Conservation (phyloP, 2,329 filamentous ascomycete genomes). For the Pseudocercospora fijiensis region DNA sequence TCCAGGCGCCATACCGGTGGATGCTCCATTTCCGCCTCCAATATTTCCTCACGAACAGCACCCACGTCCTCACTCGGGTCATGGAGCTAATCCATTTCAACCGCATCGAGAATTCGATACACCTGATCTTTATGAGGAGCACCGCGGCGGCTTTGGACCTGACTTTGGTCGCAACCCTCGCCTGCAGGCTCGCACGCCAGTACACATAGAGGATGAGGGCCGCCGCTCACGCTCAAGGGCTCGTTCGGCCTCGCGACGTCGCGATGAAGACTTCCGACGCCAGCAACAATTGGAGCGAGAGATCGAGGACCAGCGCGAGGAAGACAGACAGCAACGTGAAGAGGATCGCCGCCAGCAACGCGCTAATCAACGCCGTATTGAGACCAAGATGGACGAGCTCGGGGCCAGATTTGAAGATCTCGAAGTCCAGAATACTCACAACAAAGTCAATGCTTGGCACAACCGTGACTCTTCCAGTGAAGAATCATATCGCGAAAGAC, state of each 20-base stretch:
- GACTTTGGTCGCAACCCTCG: not conserved
- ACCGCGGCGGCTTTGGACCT: not conserved
- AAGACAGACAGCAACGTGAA: not conserved
- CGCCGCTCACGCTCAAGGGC: not conserved
- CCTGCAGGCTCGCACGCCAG: not conserved
- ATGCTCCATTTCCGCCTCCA: not conserved
- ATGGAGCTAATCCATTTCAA: constrained; percentile 8
- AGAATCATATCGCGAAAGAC: not conserved
- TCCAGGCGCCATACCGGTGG: constrained; percentile 1
- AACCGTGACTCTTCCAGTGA: constrained; percentile 3
- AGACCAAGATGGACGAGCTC: not conserved
- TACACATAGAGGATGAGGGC: not conserved
- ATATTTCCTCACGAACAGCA: not conserved
- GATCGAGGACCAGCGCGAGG: not conserved
- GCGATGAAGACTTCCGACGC: not conserved
- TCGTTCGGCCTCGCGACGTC: not conserved
- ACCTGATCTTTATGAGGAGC: constrained; percentile 10
- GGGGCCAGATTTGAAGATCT: not conserved
- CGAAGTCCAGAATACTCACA: not conserved
- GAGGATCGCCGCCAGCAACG: not conserved
- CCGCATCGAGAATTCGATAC: constrained; percentile 12
- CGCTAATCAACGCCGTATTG: not conserved
- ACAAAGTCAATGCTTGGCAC: not conserved
- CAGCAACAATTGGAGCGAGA: not conserved
- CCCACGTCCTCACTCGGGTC: constrained; percentile 3